Evolutionary conservation across 2,329 filamentous ascomycete genomes (phyloP).

Genomic region (Botryotinia calthae): DNA sequence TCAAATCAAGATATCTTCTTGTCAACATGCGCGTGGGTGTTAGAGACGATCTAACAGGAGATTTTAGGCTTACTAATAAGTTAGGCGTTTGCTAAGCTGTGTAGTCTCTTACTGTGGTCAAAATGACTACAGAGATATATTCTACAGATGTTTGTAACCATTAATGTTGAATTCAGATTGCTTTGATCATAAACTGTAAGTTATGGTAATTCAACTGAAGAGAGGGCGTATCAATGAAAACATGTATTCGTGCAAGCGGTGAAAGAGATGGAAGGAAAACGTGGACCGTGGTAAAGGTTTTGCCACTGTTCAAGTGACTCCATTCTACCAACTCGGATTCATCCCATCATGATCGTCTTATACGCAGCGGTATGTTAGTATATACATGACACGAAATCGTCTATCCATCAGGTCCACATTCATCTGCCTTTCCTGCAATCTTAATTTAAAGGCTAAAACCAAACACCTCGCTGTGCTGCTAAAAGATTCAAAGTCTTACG

Average conservation of each 20-base stretch:
- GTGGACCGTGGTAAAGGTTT: background rate
- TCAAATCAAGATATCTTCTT: background rate
- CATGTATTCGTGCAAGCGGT: no score
- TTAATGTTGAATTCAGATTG: no score
- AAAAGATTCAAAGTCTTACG: background rate
- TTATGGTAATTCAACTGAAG: background rate
- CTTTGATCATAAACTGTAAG: background rate
- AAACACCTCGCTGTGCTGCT: conserved; percentile 9
- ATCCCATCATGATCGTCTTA: background rate
- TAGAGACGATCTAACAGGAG: background rate
- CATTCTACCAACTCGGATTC: background rate
- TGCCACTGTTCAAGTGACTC: background rate
- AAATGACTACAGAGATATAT: background rate
- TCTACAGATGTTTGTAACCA: background rate
- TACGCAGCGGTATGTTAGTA: conserved; percentile 2
- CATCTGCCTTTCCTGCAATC: background rate
- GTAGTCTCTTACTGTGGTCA: background rate
- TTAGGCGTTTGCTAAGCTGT: background rate
- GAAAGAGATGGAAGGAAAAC: background rate
- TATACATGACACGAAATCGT: background rate
- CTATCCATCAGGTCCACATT: background rate
- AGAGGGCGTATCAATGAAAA: background rate
- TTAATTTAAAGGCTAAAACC: background rate
- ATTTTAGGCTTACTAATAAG: background rate
- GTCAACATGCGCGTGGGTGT: background rate